phyloP scores from a whole-genome alignment of 2,329 filamentous ascomycete species.

The Diaporthe vexans region DNA sequence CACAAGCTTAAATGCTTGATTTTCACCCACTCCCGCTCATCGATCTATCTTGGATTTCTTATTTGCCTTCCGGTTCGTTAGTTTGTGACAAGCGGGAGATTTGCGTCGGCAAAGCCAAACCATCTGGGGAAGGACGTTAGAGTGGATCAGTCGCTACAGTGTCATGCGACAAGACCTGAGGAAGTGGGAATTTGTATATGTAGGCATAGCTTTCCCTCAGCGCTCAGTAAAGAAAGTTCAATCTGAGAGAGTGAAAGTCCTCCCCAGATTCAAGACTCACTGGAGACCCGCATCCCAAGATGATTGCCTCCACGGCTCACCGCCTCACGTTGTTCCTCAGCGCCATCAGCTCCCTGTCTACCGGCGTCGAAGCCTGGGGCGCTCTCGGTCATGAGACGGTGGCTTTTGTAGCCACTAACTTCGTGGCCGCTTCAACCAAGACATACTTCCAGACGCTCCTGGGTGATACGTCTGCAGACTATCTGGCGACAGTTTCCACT shows the following conservation, averaged over 20 bases:
- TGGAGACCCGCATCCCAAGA: background rate
- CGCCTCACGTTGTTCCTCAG: background rate
- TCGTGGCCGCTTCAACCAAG: slow-evolving; percentile 58
- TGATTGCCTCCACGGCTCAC: background rate
- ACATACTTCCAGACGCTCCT: slow-evolving; percentile 60
- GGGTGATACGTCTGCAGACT: slow-evolving; percentile 58
- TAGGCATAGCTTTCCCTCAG: background rate
- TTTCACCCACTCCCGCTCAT: background rate
- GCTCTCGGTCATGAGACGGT: slow-evolving; percentile 65
- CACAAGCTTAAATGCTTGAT: slow-evolving; percentile 17
- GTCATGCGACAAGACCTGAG: background rate
- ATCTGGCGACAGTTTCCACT: slow-evolving; percentile 63
- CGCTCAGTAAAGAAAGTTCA: background rate
- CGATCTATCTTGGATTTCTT: background rate
- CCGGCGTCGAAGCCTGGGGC: slow-evolving; percentile 53
- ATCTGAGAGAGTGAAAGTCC: background rate
- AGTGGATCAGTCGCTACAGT: background rate
- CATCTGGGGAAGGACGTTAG: slow-evolving; percentile 19
- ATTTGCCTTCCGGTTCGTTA: background rate
- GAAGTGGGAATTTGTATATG: background rate
- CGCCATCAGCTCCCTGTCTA: background rate
- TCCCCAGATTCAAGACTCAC: background rate
- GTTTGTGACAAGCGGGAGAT: slow-evolving; percentile 27
- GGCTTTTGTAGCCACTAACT: slow-evolving; percentile 66
- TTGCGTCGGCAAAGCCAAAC: slow-evolving; percentile 22